Evolutionary conservation across 2,329 filamentous ascomycete species (phyloP), one percentile per base, ranked within the genome.

Genomic region (Cladophialophora carrionii): DNA sequence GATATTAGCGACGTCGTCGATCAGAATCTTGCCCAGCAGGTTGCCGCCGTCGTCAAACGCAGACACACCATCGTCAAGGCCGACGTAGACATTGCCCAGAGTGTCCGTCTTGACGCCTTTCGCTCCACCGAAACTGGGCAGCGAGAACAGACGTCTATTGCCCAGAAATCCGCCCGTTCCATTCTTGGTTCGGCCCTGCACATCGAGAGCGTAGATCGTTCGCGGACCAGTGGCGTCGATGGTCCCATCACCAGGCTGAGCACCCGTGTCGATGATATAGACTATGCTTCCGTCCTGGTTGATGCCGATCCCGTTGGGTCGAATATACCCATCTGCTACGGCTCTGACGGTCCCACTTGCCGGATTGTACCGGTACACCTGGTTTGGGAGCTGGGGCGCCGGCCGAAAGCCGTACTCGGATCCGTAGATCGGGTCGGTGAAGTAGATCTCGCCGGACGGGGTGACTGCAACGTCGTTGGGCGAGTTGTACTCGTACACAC

Each of bases 11-110:
- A 71, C 76, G 2, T 72, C 77, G 57, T 77, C 77, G 0, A 84
- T 73, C 68, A 82, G 82, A 52, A 88, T 84, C 75, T 88, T 88
- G 2, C 81, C 77, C 69, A 89, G 79, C 14, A 83, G 70, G 2
- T 72, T 77, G 0, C 83, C 84, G 0, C 77, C 77, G 0, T 78
- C 71, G 62, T 76, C 79, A 82, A 83, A 86, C 7, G 85, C 78
- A 66, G 84, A 78, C 20, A 86, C 74, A 0, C 83, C 83, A 70
- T 85, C 83, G 0, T 80, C 81, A 65, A 81, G 84, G 0, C 81
- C 82, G 31, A 79, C 79, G 73, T 84, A 86, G 1, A 86, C 79
- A 72, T 86, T 86, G 2, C 84, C 84, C 2, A 79, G 66, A 1
- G 76, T 76, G 69, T 86, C 84, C 32, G 79, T 78, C 67, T 83